Evolutionary conservation across 768 basidiomycete genomes (phyloP), one percentile per base, ranked within the genome.

Genomic region (Cystobasidium tubakii): DNA sequence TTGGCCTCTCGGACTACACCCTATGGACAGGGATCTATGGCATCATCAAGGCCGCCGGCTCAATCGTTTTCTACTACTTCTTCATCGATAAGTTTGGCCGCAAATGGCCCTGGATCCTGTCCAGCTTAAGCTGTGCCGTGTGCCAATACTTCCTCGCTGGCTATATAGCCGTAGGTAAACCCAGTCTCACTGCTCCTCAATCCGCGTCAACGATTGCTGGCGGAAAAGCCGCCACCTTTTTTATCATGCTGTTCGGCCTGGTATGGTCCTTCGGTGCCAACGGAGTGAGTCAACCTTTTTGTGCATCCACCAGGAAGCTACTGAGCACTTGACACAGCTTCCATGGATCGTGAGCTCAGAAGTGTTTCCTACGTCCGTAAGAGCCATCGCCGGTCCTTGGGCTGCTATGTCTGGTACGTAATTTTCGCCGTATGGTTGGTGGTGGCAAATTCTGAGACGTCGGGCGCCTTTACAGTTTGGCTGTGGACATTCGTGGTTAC

Each of bases 81-180:
- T 83, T 81, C 76, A 77, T 85, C 34, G 81, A 85, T 53, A 84
- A 85, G 21, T 27, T 60, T 23, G 57, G 57, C 15, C 10, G 57
- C 12, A 60, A 60, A 29, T 60, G 57, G 57, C 57, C 57, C 23
- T 60, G 57, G 57, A 60, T 60, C 33, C 4, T 31, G 10, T 29
- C 6, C 25, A 29, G 83, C 15, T 71, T 82, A 12, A 80, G 81
- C 7, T 83, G 84, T 31, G 80, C 82, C 0, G 33, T 83, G 19
- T 82, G 81, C 42, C 83, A 85, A 81, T 83, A 82, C 66, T 85
- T 83, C 76, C 81, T 85, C 63, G 84, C 82, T 1, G 83, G 82
- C 13, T 85, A 83, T 76, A 82, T 84, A n/a, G 39, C 66, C 2
- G 21, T 46, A 15, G 43, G 42, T 73, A 83, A 83, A 57, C 76